Percentiles rank a stretch among this genome's conserved stretches.
Conservation (phyloP, 192 early-diverging fungal genomes). For the Allomyces javanicus region DNA sequence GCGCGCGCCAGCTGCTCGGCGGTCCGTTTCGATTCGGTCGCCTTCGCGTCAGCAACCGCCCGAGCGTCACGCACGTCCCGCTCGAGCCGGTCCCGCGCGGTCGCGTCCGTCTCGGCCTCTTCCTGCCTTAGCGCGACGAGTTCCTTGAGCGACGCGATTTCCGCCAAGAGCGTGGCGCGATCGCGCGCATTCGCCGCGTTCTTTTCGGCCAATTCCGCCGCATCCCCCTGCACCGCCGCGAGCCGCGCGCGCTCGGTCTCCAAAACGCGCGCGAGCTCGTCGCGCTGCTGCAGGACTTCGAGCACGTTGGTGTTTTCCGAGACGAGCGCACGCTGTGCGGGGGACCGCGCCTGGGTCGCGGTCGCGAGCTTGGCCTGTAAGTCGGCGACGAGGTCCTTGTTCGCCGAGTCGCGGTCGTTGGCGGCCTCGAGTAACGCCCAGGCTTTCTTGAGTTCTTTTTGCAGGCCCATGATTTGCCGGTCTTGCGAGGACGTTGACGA, state of each 20-base stretch:
- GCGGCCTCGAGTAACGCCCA: not conserved
- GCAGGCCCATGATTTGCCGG: not conserved
- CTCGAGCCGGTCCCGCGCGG: not conserved
- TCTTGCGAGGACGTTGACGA: not conserved
- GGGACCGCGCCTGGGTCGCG: not conserved
- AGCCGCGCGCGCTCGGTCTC: not conserved
- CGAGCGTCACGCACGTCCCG: not conserved
- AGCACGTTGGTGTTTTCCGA: not conserved
- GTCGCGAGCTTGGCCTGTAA: not conserved
- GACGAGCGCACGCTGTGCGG: too few relatives aligned
- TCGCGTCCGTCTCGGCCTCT: not conserved
- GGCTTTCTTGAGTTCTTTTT: not conserved
- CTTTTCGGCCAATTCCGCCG: not conserved
- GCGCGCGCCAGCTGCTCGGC: not conserved
- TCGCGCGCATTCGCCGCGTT: not conserved
- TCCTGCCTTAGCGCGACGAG: not conserved
- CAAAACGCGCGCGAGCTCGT: not conserved
- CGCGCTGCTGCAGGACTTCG: not conserved
- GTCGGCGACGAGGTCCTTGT: not conserved
- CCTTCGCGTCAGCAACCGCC: not conserved
- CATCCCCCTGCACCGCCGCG: not conserved
- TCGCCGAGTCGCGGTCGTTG: not conserved
- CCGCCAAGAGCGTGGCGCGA: not conserved
- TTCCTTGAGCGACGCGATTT: not conserved
- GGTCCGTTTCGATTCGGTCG: not conserved